phyloP scores from a whole-genome alignment of 2,329 filamentous ascomycete genomes.

The Fusarium odoratissimum region DNA sequence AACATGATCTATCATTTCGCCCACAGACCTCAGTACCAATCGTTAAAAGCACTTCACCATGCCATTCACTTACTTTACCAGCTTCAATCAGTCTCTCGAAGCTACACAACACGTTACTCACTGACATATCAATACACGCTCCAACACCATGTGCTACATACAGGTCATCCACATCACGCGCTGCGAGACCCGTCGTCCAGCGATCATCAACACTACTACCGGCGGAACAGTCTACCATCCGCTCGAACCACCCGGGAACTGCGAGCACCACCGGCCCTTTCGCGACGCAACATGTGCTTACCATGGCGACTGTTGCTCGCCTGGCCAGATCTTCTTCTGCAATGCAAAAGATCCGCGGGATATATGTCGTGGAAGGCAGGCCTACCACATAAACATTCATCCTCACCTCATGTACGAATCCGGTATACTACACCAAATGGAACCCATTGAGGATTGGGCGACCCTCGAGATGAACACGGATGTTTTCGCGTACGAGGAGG shows the following conservation, averaged over 20 bases:
- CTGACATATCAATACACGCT: not conserved
- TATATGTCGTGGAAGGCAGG: slow-evolving; percentile 12
- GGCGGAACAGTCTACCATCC: slow-evolving; percentile 22
- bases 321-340: not conserved
- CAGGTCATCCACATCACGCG: slow-evolving; percentile 16
- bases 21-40: not conserved
- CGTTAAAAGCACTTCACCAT: slow-evolving; percentile 1
- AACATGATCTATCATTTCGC: not conserved
- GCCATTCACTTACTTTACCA: not conserved
- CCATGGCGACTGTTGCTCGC: slow-evolving; percentile 17
- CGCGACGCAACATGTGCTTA: not conserved
- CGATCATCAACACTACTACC: not conserved
- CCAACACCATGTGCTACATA: slow-evolving; percentile 20
- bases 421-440: not conserved
- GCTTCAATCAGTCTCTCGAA: not conserved
- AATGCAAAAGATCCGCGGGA: accelerated
- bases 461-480: not conserved
- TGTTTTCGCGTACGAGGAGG: not conserved
- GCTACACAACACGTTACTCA: not conserved
- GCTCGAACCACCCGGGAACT: slow-evolving; percentile 9
- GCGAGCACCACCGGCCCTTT: not conserved
- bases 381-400: slow-evolving; percentile 11
- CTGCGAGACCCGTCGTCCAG: slow-evolving; percentile 31
- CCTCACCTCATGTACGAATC: not conserved
- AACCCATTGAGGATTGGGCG: not conserved